Evolutionary conservation across 371 early-diverging fungal genomes (phyloP).

Genomic region (Haplosporangium sp.): DNA sequence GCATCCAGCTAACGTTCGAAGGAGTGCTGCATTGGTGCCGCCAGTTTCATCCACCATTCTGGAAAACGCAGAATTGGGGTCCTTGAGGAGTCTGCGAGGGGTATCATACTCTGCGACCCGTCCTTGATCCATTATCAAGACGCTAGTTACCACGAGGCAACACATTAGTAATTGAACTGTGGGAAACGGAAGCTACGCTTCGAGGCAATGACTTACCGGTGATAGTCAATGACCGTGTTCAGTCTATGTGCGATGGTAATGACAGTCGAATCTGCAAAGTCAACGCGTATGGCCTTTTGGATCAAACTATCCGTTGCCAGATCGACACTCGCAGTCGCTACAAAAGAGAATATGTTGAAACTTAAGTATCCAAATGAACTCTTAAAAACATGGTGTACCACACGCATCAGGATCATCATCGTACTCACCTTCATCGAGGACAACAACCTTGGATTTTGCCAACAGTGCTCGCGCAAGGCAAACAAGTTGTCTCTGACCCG

Average conservation of each 20-base stretch:
- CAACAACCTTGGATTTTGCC: constrained; percentile 74
- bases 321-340: constrained; percentile 85
- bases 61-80: constrained; percentile 73
- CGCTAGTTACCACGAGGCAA: constrained; percentile 42
- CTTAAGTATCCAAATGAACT: not conserved
- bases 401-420: too few relatives aligned
- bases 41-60: constrained; percentile 67
- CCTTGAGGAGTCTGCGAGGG: constrained; percentile 65
- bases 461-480: constrained; percentile 87
- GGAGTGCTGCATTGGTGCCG: constrained; percentile 49
- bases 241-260: constrained; percentile 85
- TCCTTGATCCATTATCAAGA: constrained; percentile 87
- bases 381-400: too few relatives aligned
- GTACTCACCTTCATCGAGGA: constrained; percentile 80
- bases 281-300: constrained; percentile 83
- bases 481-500: constrained; percentile 91
- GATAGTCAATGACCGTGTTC: constrained; percentile 89
- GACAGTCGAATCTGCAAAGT: constrained; percentile 71
- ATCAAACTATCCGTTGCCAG: constrained; percentile 79
- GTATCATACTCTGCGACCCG: constrained; percentile 81
- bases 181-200: not conserved
- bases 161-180: not conserved
- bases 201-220: constrained; percentile 64
- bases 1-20: constrained; percentile 37
- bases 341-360: not conserved